Conservation (phyloP, 2,329 filamentous ascomycete species). For the Neonectria ditissima region DNA sequence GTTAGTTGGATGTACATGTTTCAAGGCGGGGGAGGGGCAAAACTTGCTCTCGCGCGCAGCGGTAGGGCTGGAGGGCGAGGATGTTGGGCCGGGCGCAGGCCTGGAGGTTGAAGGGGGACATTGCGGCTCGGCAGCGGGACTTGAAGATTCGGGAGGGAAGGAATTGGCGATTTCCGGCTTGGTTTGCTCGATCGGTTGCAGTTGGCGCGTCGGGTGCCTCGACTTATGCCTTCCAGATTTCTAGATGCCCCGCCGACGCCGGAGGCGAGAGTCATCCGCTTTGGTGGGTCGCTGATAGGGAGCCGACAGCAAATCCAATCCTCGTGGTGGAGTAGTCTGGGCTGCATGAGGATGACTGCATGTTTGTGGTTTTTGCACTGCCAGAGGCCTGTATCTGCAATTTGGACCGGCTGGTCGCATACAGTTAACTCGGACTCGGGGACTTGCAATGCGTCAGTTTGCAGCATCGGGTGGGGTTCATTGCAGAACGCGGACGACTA, state of each 20-base stretch:
- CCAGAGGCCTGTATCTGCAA: not conserved
- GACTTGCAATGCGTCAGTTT: not conserved
- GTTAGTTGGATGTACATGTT: constrained; percentile 30
- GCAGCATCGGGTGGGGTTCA: not conserved
- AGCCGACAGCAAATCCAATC: not conserved
- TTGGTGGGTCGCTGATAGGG: constrained; percentile 33
- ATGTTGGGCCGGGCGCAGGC: constrained; percentile 84
- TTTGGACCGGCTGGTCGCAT: not conserved
- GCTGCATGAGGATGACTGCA: not conserved
- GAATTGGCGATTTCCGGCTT: constrained; percentile 1
- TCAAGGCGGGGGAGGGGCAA: constrained; percentile 30
- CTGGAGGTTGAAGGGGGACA: constrained; percentile 77
- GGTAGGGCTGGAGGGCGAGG: constrained; percentile 79
- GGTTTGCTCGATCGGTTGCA: constrained; percentile 6
- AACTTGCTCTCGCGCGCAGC: constrained; percentile 82
- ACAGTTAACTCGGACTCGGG: not conserved
- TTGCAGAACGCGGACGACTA: not conserved
- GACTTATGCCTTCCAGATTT: constrained; percentile 24
- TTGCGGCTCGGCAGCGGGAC: constrained; percentile 43
- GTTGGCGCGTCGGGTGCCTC: constrained; percentile 22
- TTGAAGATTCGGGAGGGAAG: not conserved
- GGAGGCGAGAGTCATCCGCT: constrained; percentile 42
- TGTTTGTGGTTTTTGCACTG: not conserved
- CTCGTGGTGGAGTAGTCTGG: not conserved
- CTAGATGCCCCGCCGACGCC: constrained; percentile 36